phyloP scores from a whole-genome alignment of 75 land plant genomes.

The Azolla pinnata region DNA sequence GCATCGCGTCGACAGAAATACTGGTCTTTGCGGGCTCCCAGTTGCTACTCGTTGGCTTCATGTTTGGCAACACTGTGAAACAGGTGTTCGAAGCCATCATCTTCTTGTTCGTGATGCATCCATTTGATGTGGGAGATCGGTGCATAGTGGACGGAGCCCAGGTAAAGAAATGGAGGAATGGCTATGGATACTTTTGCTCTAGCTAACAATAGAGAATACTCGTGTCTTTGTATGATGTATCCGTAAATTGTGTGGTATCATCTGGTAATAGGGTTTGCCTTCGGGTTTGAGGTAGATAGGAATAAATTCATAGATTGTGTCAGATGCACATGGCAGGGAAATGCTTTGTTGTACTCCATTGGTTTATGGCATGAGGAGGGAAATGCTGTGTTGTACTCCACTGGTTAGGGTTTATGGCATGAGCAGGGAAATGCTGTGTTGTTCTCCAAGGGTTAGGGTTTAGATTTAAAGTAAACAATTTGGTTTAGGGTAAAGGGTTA shows the following conservation, averaged over 20 bases:
- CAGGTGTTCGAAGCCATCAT: slow-evolving; percentile 79
- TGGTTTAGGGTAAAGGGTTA: not conserved
- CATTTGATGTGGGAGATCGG: slow-evolving; percentile 95
- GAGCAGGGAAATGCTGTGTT: too few relatives aligned
- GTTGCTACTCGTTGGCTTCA: slow-evolving; percentile 66
- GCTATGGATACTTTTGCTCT: not conserved
- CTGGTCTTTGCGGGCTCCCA: slow-evolving; percentile 67
- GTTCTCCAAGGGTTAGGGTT: not conserved
- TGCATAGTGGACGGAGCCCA: slow-evolving; percentile 81
- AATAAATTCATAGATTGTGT: too few relatives aligned
- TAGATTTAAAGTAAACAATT: not conserved
- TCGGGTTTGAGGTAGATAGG: too few relatives aligned
- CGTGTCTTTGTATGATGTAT: too few relatives aligned
- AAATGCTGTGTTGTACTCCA: too few relatives aligned
- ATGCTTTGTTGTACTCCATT: too few relatives aligned
- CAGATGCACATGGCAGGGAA: too few relatives aligned
- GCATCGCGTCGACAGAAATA: slow-evolving; percentile 66
- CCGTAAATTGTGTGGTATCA: too few relatives aligned
- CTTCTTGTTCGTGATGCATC: slow-evolving; percentile 87
- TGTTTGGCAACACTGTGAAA: slow-evolving; percentile 91
- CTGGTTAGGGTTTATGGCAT: too few relatives aligned
- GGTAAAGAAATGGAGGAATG: slow-evolving; percentile 28
- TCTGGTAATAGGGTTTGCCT: too few relatives aligned
- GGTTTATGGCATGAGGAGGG: too few relatives aligned
- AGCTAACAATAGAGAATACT: too few relatives aligned